Conservation (phyloP, 2,329 filamentous ascomycete genomes). For the Nannizziopsis barbatae region DNA sequence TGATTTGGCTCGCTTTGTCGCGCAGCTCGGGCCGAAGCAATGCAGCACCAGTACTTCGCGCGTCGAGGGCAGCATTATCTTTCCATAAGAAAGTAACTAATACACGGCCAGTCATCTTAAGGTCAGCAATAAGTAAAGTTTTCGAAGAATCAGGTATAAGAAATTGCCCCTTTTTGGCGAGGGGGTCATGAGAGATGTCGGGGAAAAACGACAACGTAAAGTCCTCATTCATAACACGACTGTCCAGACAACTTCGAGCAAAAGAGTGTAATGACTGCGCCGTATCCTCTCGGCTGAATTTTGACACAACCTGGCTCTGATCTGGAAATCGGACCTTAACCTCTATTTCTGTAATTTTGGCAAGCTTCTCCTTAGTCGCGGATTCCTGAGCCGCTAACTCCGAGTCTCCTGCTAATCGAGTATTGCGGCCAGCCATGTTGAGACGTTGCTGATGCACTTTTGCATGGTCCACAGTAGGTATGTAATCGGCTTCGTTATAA, state of each 20-base stretch:
- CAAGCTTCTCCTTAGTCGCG: constrained; percentile 54
- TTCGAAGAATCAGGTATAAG: constrained; percentile 37
- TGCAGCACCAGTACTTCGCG: constrained; percentile 40
- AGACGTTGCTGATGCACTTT: constrained; percentile 68
- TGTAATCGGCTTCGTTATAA: constrained; percentile 63
- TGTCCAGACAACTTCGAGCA: constrained; percentile 59
- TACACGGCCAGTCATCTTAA: constrained; percentile 59
- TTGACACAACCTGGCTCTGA: constrained; percentile 63
- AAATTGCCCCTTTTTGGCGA: constrained; percentile 16
- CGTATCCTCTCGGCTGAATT: constrained; percentile 57
- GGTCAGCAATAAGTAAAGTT: constrained; percentile 53
- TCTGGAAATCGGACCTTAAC: constrained; percentile 83
- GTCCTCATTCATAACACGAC: constrained; percentile 43
- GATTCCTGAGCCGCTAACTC: constrained; percentile 63
- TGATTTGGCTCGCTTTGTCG: constrained; percentile 54
- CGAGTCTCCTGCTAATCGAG: constrained; percentile 66
- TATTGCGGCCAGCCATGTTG: constrained; percentile 64
- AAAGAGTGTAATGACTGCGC: constrained; percentile 62
- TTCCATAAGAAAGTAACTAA: constrained; percentile 69
- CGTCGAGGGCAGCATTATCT: constrained; percentile 46
- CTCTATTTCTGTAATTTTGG: constrained; percentile 55
- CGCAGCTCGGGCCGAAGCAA: constrained; percentile 53
- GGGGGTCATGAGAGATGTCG: constrained; percentile 13
- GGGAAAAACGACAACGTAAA: constrained; percentile 60
- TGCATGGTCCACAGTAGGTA: constrained; percentile 73